Base-by-base conservation (phyloP, 2,329 filamentous ascomycete species). In the Ascochyta pisi region DNA sequence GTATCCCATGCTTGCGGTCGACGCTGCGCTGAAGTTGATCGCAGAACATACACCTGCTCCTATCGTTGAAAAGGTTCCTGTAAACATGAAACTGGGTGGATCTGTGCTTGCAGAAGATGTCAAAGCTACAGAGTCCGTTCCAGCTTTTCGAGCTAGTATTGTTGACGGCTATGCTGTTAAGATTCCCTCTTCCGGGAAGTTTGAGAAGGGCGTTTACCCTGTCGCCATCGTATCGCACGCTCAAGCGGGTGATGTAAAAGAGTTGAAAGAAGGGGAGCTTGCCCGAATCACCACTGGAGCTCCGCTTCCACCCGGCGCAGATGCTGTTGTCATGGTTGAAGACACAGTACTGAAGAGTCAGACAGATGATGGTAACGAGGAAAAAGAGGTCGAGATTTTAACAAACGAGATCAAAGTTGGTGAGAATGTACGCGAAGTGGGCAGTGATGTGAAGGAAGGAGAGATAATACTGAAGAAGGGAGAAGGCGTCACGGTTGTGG, bases 301-400 rank as follows among this genome's bases (percentile, higher is more conserved):
- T 6, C 94, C 95, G 10, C 79, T 99, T 0, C 95, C 95, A 1
- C 87, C 88, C 0, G 92, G 93, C 0, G 92, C 95, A 2, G 96
- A 91, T 24, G 89, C 94, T 0, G 93, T 99, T 5, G 89, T 97
- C 42, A 98, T 96, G 92, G 95, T 99, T 0, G 95, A 99, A 77
- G 95, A 97, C 69, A 99, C 95, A 0, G 78, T 88, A 0, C 80
- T 99, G 4, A 86, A 84, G 57, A 87, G 85, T 1, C 86, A 86
- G 75, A 95, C 92, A 0, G 87, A 90, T 0, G 91, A 96, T 64
- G 90, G 88, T 0, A 83, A 82, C 46, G 95, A 99, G 77, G 95
- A 99, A 75, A 88, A 88, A 44, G 89, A 92, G 58, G 85, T 99
- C 2, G 91, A 96, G 73, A 93, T 99, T 34, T 80, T 96, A 1